A percentile compares a stretch with the other conserved stretches of the same genome.
phyloP scores from a whole-genome alignment of 2,329 filamentous ascomycete species.

The Talaromyces sp. region DNA sequence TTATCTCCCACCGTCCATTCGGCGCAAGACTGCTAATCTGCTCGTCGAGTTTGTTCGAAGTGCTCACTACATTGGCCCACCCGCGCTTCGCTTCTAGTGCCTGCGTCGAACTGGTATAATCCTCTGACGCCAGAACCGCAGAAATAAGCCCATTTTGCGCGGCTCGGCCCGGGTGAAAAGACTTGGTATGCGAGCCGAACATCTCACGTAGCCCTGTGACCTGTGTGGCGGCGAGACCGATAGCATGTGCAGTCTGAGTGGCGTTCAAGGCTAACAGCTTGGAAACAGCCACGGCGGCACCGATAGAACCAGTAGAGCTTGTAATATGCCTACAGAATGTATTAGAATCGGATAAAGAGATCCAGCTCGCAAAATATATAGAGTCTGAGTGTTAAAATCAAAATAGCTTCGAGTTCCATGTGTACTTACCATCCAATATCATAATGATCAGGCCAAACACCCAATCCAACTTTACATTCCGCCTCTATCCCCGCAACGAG shows the following conservation, averaged over 20 bases:
- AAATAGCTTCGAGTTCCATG: no score
- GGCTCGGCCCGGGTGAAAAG: conserved; percentile 58
- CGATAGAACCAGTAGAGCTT: conserved; percentile 50
- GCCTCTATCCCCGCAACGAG: conserved; percentile 57
- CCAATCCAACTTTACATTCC: conserved; percentile 56
- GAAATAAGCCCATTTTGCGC: conserved; percentile 57
- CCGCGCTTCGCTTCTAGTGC: conserved; percentile 57
- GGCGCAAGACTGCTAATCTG: conserved; percentile 41
- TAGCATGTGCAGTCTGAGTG: conserved; percentile 51
- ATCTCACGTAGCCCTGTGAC: conserved; percentile 58
- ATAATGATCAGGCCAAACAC: conserved; percentile 59
- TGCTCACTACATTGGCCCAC: conserved; percentile 57
- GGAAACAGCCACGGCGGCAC: conserved; percentile 56
- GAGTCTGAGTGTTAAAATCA: no score
- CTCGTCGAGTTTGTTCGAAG: conserved; percentile 44
- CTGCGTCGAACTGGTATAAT: conserved; percentile 52
- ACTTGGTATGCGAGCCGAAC: conserved; percentile 60
- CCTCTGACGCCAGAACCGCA: conserved; percentile 50
- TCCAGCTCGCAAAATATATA: no score
- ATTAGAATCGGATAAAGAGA: not conserved
- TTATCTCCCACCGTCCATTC: conserved; percentile 52
- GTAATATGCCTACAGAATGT: conserved; percentile 5
- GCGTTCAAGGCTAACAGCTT: conserved; percentile 50
- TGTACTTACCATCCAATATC: conserved; percentile 53
- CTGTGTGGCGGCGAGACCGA: conserved; percentile 58